Base-by-base conservation (phyloP, 2,329 filamentous ascomycete species). In the Xylaria sp. region DNA sequence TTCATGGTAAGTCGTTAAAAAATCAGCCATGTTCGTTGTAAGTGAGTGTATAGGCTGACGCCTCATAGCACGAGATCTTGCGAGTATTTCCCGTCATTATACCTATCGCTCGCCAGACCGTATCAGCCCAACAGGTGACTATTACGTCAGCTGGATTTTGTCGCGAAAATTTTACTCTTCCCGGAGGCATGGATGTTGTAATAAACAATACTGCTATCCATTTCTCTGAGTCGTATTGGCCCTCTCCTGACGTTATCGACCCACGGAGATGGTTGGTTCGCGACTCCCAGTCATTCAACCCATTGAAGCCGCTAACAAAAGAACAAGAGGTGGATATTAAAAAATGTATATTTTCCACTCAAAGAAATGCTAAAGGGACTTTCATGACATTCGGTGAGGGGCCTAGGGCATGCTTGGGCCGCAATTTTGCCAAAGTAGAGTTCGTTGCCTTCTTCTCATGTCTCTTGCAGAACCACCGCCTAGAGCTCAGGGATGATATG, bases 401-500 rank as follows among this genome's bases (percentile, higher is more conserved):
- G 6, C 62, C 62, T 10, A 36, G 62, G 5, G 62, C 62, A 15
- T 65, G 62, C 42, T 25, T 60, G 31, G 62, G 62, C 1, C 62
- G 62, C 38, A 65, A 65, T 13, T 60, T 65, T 33, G 62, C 62
- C 11, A 65, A 65, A 53, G 47, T 60, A 36, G 62, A 65, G 27
- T 65, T 60, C 29, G 55, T 55, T 36, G 55, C 62, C 22, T 59
- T 65, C 50, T 65, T 65, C 22, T 60, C 47, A 3, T 10, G 22
- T 15, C 55, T 65, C 11, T 50, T 65, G n/a, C 55, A 55, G 20
- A 22, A 33, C 2, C 25, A 42, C 25, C 22, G 55, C 7, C 25
- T 65, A 5, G 42, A 42, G 20, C 25, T 49, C 45, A 20, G 38
- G 17, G 20, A 33, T 6, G n/a, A 2, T 7, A 33, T 27, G 9